These are phyloP conservation scores for Kazachstania kunashirensis DNA, from an alignment of 805 yeast genomes.

Conservation along the genomic window DNA sequence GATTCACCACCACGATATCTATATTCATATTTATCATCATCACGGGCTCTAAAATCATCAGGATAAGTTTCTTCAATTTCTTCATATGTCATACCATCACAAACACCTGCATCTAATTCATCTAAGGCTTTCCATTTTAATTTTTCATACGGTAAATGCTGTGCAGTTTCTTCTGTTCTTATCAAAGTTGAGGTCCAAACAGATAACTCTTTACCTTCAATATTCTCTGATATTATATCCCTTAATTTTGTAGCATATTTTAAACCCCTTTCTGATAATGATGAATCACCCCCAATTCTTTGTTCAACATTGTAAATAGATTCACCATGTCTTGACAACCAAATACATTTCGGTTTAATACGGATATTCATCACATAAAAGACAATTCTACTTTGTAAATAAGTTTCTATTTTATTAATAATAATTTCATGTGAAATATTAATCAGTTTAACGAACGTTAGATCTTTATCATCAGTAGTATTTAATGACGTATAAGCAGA, in stretches of 20 bases:
- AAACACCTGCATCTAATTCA: conserved; percentile 94
- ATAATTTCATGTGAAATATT: conserved; percentile 84
- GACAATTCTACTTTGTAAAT: conserved; percentile 84
- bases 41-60: conserved; percentile 91
- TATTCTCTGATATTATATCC: conserved; percentile 50
- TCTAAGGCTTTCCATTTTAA: conserved; percentile 94
- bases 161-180: conserved; percentile 89
- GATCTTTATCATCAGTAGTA: conserved; percentile 43
- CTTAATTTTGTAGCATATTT: conserved; percentile 77
- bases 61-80: conserved; percentile 80
- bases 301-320: conserved; percentile 86
- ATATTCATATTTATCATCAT: conserved; percentile 90
- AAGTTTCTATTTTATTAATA: conserved; percentile 77
- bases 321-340: conserved; percentile 95
- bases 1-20: conserved; percentile 97
- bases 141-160: conserved; percentile 67
- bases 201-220: conserved; percentile 58
- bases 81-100: conserved; percentile 95
- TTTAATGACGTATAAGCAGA: conserved; percentile 69
- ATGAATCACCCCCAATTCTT: conserved; percentile 91
- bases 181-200: conserved; percentile 93
- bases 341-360: conserved; percentile 82
- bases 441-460: conserved; percentile 79
- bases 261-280: conserved; percentile 73
- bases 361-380: conserved; percentile 94